phyloP scores from a whole-genome alignment of 768 basidiomycete species.

The Saitozyma sp. region DNA sequence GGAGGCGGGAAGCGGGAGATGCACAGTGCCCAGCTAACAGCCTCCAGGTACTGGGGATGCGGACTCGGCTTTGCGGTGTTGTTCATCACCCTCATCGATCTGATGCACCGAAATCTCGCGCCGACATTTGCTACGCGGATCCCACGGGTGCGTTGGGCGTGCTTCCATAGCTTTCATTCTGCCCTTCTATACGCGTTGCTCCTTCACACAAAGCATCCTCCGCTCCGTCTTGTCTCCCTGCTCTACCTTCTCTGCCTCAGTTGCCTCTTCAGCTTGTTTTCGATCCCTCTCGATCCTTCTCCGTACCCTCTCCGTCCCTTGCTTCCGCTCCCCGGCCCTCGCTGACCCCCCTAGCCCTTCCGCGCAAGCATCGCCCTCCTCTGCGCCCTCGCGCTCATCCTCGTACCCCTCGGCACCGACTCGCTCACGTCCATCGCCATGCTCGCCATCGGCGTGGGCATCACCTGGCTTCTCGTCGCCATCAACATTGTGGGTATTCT shows the following conservation, averaged over 20 bases:
- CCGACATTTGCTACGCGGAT: constrained; percentile 7
- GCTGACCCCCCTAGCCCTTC: constrained; percentile 8
- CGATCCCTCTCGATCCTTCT: too few species aligned
- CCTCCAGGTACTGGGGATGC: constrained; percentile 40
- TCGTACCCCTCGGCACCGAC: constrained; percentile 19
- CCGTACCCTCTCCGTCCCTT: not conserved
- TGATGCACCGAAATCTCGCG: constrained; percentile 29
- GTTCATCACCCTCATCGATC: constrained; percentile 29
- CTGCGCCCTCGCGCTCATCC: constrained; percentile 25
- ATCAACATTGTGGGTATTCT: constrained; percentile 15
- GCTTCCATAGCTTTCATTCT: too few species aligned
- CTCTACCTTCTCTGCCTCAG: too few species aligned
- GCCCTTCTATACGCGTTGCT: too few species aligned
- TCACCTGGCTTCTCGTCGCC: constrained; percentile 17
- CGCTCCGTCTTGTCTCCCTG: too few species aligned
- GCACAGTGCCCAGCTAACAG: not conserved
- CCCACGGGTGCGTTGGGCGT: constrained; percentile 30
- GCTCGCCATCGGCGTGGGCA: constrained; percentile 16
- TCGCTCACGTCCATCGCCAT: constrained; percentile 7
- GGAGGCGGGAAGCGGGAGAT: not conserved
- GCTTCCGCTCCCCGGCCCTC: not conserved
- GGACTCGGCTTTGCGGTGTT: constrained; percentile 37
- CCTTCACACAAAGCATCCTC: too few species aligned
- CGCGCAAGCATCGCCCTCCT: constrained; percentile 12
- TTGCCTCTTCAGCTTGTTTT: too few species aligned